Conservation (phyloP, 352 stramenopile genomes). For the Blastocystis sp. region DNA sequence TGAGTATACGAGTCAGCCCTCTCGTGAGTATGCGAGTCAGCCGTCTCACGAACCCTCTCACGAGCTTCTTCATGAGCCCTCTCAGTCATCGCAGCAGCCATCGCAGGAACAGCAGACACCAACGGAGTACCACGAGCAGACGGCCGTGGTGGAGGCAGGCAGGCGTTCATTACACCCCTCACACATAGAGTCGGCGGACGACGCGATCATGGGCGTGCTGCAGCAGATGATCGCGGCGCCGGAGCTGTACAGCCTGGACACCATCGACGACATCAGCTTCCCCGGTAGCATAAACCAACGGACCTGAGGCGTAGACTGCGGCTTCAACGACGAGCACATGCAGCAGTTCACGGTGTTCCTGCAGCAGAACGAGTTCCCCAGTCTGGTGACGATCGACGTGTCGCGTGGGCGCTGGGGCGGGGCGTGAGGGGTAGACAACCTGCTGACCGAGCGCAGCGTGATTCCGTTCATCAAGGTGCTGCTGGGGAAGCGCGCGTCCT, state of each 20-base stretch:
- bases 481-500: conserved; percentile 13
- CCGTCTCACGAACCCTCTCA: neutral
- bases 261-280: conserved; percentile 61
- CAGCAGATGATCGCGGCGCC: conserved; percentile 58
- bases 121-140: neutral
- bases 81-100: neutral
- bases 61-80: neutral
- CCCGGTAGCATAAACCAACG: neutral
- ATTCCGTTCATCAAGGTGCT: conserved; percentile 65
- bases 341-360: conserved; percentile 38
- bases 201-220: conserved; percentile 3
- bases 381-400: conserved; percentile 35
- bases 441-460: conserved; percentile 47
- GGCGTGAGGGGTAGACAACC: conserved; percentile 28
- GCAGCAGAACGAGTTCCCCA: conserved; percentile 42
- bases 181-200: neutral
- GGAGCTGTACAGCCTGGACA: conserved; percentile 43
- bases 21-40: neutral
- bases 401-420: neutral
- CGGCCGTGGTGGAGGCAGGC: neutral
- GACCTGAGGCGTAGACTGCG: conserved; percentile 10
- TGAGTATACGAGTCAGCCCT: no score
- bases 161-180: neutral
- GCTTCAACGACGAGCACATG: conserved; percentile 54
- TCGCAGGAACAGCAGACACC: neutral